Base-by-base conservation (phyloP, 345 rosid genomes). In the Theobroma cacao region DNA sequence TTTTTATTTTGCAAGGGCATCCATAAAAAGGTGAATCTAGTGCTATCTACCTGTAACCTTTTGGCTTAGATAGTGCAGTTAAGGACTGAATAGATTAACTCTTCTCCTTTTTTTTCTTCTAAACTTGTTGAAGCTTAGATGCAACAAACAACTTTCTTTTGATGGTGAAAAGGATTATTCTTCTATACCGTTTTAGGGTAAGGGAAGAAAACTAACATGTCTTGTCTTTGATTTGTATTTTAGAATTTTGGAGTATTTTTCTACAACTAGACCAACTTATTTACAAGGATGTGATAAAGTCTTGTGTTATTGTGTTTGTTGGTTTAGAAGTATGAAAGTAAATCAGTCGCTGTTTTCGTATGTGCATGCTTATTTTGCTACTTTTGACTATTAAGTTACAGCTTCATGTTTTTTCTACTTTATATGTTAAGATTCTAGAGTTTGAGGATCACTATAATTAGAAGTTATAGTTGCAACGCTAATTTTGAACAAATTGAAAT, bases 1-100 rank as follows among this genome's bases (percentile, higher is more conserved):
- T 36, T 48, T 41, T n/a, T 48, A 56, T 13, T 61, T 47, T 74
- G n/a, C 28, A 20, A 31, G 48, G 59, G 59, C 72, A 77, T 80
- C 75, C 31, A 30, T 8, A 55, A 34, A 45, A 20, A 61, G 43
- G 72, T 59, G 40, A 17, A 50, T 36, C 1, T 28, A 68, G 15
- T 78, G 41, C 77, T 74, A 9, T 66, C 48, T 41, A 38, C 43
- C 4, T 73, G 33, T 48, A 38, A 34, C 22, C 68, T 22, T 77
- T 26, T 30, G 36, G 36, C 22, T 64, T 64, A 38, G 58, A 47
- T 48, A 40, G 31, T 64, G 36, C 43, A 15, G n/a, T 63, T 73
- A 45, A 22, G 77, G 26, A n/a, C 18, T 52, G 36, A 26, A 34
- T 36, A 17, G 38, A 34, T 36, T 17, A 10, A 40, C 3, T 73